A percentile compares a stretch with the other conserved stretches of the same genome.
These are phyloP conservation scores for Fusarium foetens DNA, from an alignment of 2,329 filamentous ascomycete species.

Conservation along the genomic window DNA sequence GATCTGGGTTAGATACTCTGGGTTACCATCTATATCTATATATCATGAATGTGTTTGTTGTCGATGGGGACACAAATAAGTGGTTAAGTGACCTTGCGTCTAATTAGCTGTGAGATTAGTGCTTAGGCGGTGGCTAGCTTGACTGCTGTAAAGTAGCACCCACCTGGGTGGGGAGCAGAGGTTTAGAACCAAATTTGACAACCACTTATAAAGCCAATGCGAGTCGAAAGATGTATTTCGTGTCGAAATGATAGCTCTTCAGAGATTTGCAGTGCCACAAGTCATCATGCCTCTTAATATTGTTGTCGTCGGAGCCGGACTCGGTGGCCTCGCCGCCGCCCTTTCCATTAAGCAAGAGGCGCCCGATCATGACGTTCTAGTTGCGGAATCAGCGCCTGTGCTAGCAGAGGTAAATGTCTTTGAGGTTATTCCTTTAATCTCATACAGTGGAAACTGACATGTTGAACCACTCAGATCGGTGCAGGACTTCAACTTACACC, in stretches of 20 bases:
- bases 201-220: not conserved
- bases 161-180: not conserved
- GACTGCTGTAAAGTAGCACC: not conserved
- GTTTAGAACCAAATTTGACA: not conserved
- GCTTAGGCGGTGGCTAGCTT: not conserved
- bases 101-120: not conserved
- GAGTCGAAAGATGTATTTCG: not conserved
- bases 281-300: slow-evolving; percentile 12
- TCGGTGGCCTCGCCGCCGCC: not conserved
- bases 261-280: not conserved
- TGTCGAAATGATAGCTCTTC: not conserved
- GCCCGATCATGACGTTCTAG: not conserved
- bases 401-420: not conserved
- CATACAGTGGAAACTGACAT: not conserved
- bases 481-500: not conserved
- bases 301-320: slow-evolving; percentile 5
- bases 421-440: not conserved
- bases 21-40: not conserved
- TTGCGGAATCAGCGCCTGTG: slow-evolving; percentile 6
- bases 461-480: not conserved
- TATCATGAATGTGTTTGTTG: not conserved
- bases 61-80: too few relatives aligned
- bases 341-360: slow-evolving; percentile 14
- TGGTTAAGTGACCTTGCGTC: not conserved
- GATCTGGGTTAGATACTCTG: not conserved